phyloP scores from a whole-genome alignment of 1,139 yeast species.

The Geotrichum aggregatum region DNA sequence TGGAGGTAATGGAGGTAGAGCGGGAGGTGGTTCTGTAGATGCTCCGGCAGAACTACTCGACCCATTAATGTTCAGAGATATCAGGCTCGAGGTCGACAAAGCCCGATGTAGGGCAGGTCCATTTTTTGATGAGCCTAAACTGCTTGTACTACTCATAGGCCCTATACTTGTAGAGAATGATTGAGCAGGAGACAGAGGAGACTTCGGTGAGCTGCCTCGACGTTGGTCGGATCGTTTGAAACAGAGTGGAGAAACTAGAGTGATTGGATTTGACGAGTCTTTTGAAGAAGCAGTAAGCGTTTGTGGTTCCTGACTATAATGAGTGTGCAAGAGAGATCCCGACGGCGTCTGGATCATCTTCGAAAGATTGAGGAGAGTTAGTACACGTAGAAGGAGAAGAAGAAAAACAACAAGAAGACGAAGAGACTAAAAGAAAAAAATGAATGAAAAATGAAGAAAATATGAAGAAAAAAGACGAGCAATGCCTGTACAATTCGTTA shows the following conservation, averaged over 20 bases:
- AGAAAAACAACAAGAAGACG: neutral
- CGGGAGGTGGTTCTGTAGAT: constrained; percentile 21
- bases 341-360: too few species aligned
- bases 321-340: too few species aligned
- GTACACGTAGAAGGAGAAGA: neutral
- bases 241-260: too few species aligned
- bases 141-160: constrained; percentile 6
- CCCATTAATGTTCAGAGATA: neutral
- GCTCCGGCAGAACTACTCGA: neutral
- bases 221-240: neutral
- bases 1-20: constrained; percentile 26
- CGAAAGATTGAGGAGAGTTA: neutral
- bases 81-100: constrained; percentile 2
- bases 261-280: too few species aligned
- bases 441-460: neutral
- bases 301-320: too few species aligned
- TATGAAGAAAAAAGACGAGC: neutral
- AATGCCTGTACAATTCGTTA: neutral
- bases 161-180: neutral
- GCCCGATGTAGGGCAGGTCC: neutral
- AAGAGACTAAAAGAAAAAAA: neutral
- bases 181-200: constrained; percentile 4
- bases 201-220: neutral
- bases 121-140: neutral
- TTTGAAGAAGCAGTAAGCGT: too few species aligned